Base-by-base conservation (phyloP, 2,329 filamentous ascomycete species). In the Ophiocordyceps camponoti-rufipedis region DNA sequence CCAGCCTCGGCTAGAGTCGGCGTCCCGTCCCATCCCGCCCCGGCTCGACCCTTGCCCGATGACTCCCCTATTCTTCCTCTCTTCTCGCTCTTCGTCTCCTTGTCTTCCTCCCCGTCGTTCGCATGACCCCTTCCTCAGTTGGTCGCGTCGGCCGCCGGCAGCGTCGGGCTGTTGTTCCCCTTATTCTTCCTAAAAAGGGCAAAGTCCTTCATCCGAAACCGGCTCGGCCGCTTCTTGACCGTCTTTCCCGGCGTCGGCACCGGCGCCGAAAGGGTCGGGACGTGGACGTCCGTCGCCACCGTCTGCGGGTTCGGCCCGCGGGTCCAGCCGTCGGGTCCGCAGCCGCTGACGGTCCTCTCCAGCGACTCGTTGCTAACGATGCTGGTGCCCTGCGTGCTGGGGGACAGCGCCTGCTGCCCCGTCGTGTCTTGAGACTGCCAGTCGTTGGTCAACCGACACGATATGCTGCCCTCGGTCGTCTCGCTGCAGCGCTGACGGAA, bases 311-410 rank as follows among this genome's bases (percentile, higher is more conserved):
- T 8, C 35, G 35, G 14, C 35, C 35, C 35, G 14, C 35, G 35
- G 7, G 61, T 61, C 2, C 65, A 64, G 28, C 67, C 56, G 19
- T 62, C 63, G 48, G 59, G 52, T 11, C 55, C 57, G 1, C 66
- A 67, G 18, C 70, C 60, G 50, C 66, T 68, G 35, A 60, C 56
- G 4, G 66, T 65, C 16, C 67, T 67, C 42, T 77, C 74, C 45
- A 69, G 54, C 8, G 74, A 77, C 41, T 77, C 73, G 46, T 69
- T 68, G 58, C 75, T 80, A 51, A 76, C 70, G 50, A 80, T 75
- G 57, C 76, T 80, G 16, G 77, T 80, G 38, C 75, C 77, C 54
- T 77, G 69, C 3, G 77, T 80, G 55, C 75, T 80, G 2, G 77
- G 77, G 23, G 76, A 80, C 33, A 79, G 61, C 4, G 76, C 74